Conservation (phyloP, 2,329 filamentous ascomycete genomes). For the Diaporthe caulivora region DNA sequence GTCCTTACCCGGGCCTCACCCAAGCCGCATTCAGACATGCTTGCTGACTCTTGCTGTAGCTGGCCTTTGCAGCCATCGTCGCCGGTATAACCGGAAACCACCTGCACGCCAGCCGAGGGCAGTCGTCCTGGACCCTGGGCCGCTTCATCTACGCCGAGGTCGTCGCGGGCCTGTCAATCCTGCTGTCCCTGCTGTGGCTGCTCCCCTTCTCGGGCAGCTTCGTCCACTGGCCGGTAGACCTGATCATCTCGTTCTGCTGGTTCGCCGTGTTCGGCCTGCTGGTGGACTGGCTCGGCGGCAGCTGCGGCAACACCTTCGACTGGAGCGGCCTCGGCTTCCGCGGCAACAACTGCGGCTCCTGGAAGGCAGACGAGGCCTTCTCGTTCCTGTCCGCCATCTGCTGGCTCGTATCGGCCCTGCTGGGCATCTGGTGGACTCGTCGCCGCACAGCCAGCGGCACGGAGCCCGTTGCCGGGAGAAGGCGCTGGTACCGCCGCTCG, state of each 20-base stretch:
- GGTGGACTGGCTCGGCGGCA: conserved; percentile 63
- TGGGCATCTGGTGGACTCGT: conserved; percentile 68
- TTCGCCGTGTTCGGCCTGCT: conserved; percentile 77
- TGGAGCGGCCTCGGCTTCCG: conserved; percentile 68
- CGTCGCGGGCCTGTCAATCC: conserved; percentile 75
- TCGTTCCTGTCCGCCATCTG: conserved; percentile 77
- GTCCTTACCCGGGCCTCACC: background rate
- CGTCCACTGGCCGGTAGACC: conserved; percentile 77
- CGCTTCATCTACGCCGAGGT: conserved; percentile 83
- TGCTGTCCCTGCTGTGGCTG: conserved; percentile 79
- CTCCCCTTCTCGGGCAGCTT: conserved; percentile 78
- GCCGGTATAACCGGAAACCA: conserved; percentile 76
- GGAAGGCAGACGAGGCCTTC: conserved; percentile 80
- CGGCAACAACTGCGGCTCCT: conserved; percentile 71
- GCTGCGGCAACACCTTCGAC: conserved; percentile 69
- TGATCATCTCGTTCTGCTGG: conserved; percentile 77
- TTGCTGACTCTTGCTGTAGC: conserved; percentile 51
- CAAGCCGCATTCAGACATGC: background rate
- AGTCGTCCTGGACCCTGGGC: conserved; percentile 66
- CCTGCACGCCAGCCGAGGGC: conserved; percentile 63
- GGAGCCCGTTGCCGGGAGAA: conserved; percentile 47
- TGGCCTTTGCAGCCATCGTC: conserved; percentile 79
- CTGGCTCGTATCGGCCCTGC: conserved; percentile 75
- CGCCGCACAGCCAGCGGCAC: conserved; percentile 51
- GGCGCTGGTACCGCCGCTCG: conserved; percentile 58